Conservation (phyloP, 805 yeast genomes). For the Jamesozyma gamospora region DNA sequence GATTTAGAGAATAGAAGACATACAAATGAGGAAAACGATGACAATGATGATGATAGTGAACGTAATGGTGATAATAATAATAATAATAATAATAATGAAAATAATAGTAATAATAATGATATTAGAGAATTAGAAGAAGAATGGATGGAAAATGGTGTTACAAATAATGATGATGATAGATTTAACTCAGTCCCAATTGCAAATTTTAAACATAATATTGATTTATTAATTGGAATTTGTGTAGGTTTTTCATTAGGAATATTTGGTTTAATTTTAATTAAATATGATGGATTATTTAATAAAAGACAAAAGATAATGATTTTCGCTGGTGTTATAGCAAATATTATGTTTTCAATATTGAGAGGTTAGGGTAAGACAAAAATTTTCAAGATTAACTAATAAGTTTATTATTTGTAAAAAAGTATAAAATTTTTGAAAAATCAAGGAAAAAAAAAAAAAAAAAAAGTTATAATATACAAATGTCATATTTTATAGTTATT, state of each 20-base stretch:
- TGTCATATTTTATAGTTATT: too few species aligned
- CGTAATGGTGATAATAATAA: conserved; percentile 11
- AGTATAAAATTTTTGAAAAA: too few species aligned
- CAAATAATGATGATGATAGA: conserved; percentile 36
- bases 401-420: too few species aligned
- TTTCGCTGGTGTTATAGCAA: conserved; percentile 58
- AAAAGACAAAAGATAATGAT: conserved; percentile 59
- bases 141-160: conserved; percentile 75
- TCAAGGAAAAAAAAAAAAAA: too few species aligned
- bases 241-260: conserved; percentile 73
- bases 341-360: conserved; percentile 45
- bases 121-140: conserved; percentile 67
- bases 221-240: conserved; percentile 56
- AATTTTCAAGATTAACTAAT: too few species aligned
- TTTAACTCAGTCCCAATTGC: conserved; percentile 34
- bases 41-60: conserved; percentile 9
- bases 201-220: conserved; percentile 45
- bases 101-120: conserved; percentile 29
- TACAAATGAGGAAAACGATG: conserved; percentile 7
- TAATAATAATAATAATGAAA: conserved; percentile 5
- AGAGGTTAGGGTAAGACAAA: neutral
- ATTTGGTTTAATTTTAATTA: conserved; percentile 51
- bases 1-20: conserved; percentile 13
- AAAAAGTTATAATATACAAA: too few species aligned
- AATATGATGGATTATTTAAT: conserved; percentile 51